Percentiles rank a stretch among this genome's conserved stretches.
Conservation (phyloP, 371 early-diverging fungal genomes). For the Fennellomyces sp. region DNA sequence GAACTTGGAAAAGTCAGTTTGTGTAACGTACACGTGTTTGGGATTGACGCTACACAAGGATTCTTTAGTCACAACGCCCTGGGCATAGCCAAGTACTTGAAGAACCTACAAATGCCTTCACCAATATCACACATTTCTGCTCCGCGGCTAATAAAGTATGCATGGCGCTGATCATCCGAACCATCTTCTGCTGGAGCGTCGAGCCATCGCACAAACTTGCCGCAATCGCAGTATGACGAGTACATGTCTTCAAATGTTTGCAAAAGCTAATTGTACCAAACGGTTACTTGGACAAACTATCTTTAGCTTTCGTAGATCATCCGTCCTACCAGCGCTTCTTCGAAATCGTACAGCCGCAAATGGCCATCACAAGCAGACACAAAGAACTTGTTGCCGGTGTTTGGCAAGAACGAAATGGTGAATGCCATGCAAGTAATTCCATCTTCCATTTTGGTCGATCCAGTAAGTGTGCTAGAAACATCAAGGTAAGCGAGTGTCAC, state of each 20-base stretch:
- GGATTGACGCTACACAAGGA: conserved; percentile 63
- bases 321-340: conserved; percentile 64
- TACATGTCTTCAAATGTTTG: conserved; percentile 83
- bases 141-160: conserved; percentile 84
- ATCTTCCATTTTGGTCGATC: conserved; percentile 70
- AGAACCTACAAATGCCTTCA: conserved; percentile 72
- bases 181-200: conserved; percentile 46
- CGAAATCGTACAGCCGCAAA: conserved; percentile 88
- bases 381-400: conserved; percentile 91
- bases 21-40: conserved; percentile 83
- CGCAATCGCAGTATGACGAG: conserved; percentile 91
- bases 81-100: no score
- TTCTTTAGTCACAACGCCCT: background rate
- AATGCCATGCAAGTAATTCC: conserved; percentile 94
- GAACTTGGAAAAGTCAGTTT: conserved; percentile 77
- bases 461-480: conserved; percentile 48
- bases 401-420: conserved; percentile 89
- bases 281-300: no score
- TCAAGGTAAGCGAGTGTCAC: no score
- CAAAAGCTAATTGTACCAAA: conserved; percentile 56
- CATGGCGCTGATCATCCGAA: conserved; percentile 40
- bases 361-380: conserved; percentile 87
- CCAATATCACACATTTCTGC: conserved; percentile 89
- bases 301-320: background rate
- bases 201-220: conserved; percentile 74